Percentiles rank a stretch among this genome's conserved stretches.
These are phyloP conservation scores for Exophiala alcalophila DNA, from an alignment of 2,329 filamentous ascomycete species.

Conservation along the genomic window DNA sequence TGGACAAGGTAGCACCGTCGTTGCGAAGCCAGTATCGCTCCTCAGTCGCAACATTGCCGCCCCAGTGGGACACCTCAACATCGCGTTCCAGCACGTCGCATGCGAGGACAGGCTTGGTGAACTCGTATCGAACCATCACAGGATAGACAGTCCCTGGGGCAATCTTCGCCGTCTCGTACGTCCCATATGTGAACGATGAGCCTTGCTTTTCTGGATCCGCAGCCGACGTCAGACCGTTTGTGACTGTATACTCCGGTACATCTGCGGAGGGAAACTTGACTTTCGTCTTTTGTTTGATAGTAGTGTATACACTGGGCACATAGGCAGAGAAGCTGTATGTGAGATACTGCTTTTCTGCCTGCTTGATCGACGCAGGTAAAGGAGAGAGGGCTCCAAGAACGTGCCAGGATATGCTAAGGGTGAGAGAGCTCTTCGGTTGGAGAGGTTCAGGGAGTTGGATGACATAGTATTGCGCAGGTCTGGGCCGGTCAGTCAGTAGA, in stretches of 20 bases:
- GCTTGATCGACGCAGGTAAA: slow-evolving; percentile 76
- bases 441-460: slow-evolving; percentile 76
- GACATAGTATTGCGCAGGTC: slow-evolving; percentile 76
- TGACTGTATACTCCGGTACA: slow-evolving; percentile 79
- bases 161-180: slow-evolving; percentile 67
- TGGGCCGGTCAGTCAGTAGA: slow-evolving; percentile 36
- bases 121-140: slow-evolving; percentile 84
- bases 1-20: slow-evolving; percentile 73
- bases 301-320: slow-evolving; percentile 76
- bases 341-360: slow-evolving; percentile 83
- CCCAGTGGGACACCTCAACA: slow-evolving; percentile 96
- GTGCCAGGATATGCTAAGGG: slow-evolving; percentile 81
- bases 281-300: slow-evolving; percentile 94
- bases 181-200: slow-evolving; percentile 81
- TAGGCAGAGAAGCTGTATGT: slow-evolving; percentile 83
- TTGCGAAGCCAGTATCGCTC: slow-evolving; percentile 89
- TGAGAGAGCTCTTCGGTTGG: slow-evolving; percentile 72
- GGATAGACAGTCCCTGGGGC: slow-evolving; percentile 72
- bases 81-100: slow-evolving; percentile 79
- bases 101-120: slow-evolving; percentile 85
- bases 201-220: slow-evolving; percentile 78
- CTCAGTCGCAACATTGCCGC: slow-evolving; percentile 91
- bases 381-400: slow-evolving; percentile 75
- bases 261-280: slow-evolving; percentile 78
- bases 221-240: slow-evolving; percentile 56